Evolutionary conservation across 1,284 basidiomycete genomes (phyloP), one percentile per base, ranked within the genome.

Genomic region (Apiotrichum akiyoshidainum): DNA sequence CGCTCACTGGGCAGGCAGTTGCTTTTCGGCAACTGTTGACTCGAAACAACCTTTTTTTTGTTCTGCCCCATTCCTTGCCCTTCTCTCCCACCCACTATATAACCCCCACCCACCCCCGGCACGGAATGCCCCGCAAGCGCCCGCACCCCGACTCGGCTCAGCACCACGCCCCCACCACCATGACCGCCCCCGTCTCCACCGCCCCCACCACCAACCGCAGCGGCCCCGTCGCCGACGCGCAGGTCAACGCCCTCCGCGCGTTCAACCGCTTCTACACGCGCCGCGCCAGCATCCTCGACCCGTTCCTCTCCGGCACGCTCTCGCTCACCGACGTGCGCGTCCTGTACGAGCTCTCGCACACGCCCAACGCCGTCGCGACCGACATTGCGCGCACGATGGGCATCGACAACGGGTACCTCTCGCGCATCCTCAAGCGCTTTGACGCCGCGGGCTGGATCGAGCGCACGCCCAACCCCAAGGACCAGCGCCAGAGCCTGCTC

Each of bases 261-360:
- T 63, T 63, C 56, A 63, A 63, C 57, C 53, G 61, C 22, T 63
- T 60, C 58, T 63, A 63, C 58, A 63, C 61, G 8, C 55, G 48
- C 11, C 55, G 50, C 34, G 56, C 50, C 1, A 51, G 56, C 40
- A 54, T 63, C 2, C 61, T 63, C 1, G 50, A 42, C 35, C 57
- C 57, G 17, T 46, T 51, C 41, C 58, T 58, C 35, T 33, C 34
- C 31, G 41, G 41, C 2, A 54, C 57, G 45, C 46, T 63, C 9
- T 41, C 52, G 16, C 58, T 63, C 14, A 60, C 61, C 12, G 61
- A 63, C 19, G 52, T 48, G 7, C 61, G 58, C 0, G 56, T 63
- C 1, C 53, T 63, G 22, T 63, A 60, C 44, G 61, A 63, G 47
- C 46, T 63, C 17, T 53, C 58, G 9, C 46, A 60, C 40, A 12